These are phyloP conservation scores for Colletotrichum scovillei DNA, from an alignment of 2,329 filamentous ascomycete species.

Conservation along the genomic window DNA sequence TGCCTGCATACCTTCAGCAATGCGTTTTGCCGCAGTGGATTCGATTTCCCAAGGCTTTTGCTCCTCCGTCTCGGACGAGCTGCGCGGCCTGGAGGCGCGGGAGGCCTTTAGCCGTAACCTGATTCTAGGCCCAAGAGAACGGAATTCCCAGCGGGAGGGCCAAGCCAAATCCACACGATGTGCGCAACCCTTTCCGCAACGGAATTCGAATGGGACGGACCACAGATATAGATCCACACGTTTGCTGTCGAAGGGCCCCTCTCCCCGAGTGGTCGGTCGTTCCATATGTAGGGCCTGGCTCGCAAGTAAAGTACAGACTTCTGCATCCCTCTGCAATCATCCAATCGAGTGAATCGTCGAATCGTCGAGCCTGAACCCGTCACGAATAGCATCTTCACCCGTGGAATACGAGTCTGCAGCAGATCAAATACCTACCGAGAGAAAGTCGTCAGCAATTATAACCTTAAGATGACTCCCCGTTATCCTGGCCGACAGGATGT, in stretches of 20 bases:
- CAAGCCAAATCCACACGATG: background rate
- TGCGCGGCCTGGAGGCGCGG: no score
- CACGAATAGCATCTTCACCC: background rate
- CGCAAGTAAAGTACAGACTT: background rate
- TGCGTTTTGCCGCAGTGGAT: background rate
- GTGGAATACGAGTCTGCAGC: background rate
- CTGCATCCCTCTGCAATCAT: background rate
- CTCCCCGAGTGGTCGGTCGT: background rate
- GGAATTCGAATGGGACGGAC: background rate
- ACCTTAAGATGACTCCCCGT: background rate
- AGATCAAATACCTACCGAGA: background rate
- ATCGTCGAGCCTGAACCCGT: background rate
- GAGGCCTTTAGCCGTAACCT: background rate
- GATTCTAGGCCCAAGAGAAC: background rate
- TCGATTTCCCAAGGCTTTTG: background rate
- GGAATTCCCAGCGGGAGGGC: background rate
- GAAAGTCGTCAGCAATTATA: background rate
- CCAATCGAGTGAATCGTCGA: background rate
- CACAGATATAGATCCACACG: background rate
- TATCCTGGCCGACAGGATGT: background rate
- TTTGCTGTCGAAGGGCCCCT: background rate
- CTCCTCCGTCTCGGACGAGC: no score
- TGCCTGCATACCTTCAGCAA: background rate
- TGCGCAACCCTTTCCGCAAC: background rate
- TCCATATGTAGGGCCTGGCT: background rate